Evolutionary conservation across 2,329 filamentous ascomycete genomes (phyloP), one percentile per base, ranked within the genome.

Genomic region (Stemphylium lycopersici): DNA sequence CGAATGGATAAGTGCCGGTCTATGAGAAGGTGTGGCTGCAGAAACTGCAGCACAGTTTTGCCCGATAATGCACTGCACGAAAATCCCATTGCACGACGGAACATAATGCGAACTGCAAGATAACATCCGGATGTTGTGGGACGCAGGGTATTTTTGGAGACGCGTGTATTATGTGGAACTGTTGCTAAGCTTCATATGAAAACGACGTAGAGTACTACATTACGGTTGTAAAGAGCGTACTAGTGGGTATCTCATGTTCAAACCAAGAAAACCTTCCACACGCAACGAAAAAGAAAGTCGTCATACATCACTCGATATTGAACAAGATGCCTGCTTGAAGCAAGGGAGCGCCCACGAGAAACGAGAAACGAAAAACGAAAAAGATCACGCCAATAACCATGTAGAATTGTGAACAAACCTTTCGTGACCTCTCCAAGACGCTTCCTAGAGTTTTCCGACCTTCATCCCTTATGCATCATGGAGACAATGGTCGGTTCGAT

Each of bases 171-270:
- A 11, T 8, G 26, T 29, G 10, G 26, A 29, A 29, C 10, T 8
- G 26, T 11, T 37, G 34, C 16, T 15, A 37, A 37, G n/a, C 15
- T 42, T 15, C 11, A 32, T 42, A 3, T 13, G 26, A 8, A 16
- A 34, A 40, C 16, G 15, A 29, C 18, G 10, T 40, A 32, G 32
- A 20, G 20, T 40, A 49, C 51, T 61, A 47, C 45, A 51, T 47
- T 55, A 51, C 37, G 57, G 31, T 56, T 13, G 10, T 61, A 63
- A 51, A 34, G 58, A 63, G 56, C 42, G 58, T 62, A 62, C 47
- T 58, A 63, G 60, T 63, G 60, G 55, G 55, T 59, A 62, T 62
- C 48, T 50, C n/a, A 29, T 32, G 11, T 42, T 42, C 15, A 1
- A 6, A 22, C 8, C 4, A 12, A 13, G 18, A 12, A 20, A 32